phyloP scores from a whole-genome alignment of 2,329 filamentous ascomycete genomes.

The Sphaerulina vaccinii region DNA sequence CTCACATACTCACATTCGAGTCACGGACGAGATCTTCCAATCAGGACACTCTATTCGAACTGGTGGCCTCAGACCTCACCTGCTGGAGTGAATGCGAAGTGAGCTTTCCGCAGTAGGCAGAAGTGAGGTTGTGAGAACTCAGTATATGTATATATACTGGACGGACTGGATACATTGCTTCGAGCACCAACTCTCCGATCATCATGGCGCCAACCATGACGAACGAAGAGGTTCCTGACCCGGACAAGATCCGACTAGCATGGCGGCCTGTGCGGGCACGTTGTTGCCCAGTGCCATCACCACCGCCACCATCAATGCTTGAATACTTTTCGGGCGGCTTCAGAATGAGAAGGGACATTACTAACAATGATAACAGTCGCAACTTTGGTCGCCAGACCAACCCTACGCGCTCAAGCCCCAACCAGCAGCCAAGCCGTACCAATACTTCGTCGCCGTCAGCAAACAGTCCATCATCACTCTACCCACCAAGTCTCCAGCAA shows the following conservation, averaged over 20 bases:
- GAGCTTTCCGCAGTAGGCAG: background rate
- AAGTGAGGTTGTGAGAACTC: background rate
- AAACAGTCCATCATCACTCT: constrained; percentile 34
- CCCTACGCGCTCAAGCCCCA: constrained; percentile 27
- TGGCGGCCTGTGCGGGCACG: too few species aligned
- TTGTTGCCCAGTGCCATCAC: background rate
- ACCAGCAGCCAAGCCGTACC: constrained; percentile 33
- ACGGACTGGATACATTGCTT: background rate
- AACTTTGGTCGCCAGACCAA: constrained; percentile 34
- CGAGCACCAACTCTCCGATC: background rate
- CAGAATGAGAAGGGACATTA: constrained; percentile 1
- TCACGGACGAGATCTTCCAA: too few species aligned
- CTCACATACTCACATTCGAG: too few species aligned
- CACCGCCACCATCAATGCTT: constrained; percentile 9
- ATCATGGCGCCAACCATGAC: background rate
- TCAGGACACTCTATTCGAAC: too few species aligned
- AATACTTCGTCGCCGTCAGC: constrained; percentile 36
- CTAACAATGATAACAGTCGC: constrained; percentile 28
- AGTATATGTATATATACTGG: background rate
- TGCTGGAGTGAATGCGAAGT: background rate
- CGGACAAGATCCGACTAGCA: too few species aligned
- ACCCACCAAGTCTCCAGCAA: constrained; percentile 29
- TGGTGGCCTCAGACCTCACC: too few species aligned
- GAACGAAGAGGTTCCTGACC: background rate
- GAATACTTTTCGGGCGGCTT: background rate